Evolutionary conservation across 108 stramenopile species (phyloP).

Genomic region (Licmophora abbreviata): DNA sequence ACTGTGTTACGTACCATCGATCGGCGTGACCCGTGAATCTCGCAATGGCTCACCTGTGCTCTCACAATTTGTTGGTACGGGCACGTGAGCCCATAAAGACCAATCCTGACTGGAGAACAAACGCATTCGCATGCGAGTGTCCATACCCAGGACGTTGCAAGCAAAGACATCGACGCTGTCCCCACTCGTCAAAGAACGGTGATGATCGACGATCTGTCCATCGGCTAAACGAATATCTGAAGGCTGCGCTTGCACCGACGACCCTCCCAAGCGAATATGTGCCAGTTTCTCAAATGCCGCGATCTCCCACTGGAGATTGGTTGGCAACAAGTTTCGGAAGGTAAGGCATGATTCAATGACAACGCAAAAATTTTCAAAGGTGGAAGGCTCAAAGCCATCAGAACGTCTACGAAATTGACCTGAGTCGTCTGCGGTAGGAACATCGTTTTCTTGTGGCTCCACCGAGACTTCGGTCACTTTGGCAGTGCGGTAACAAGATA

Average conservation of each 20-base stretch:
- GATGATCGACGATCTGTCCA: neutral
- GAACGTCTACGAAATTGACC: too few relatives aligned
- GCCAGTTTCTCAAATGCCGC: neutral
- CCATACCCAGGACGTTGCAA: slow-evolving; percentile 11
- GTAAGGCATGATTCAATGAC: slow-evolving; percentile 40
- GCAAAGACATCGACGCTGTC: slow-evolving; percentile 31
- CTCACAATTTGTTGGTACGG: slow-evolving; percentile 6
- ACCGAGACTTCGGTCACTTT: too few relatives aligned
- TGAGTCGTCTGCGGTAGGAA: too few relatives aligned
- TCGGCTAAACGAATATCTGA: neutral
- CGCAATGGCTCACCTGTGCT: neutral
- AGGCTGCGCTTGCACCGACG: neutral
- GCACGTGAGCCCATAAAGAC: slow-evolving; percentile 25
- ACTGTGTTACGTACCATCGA: too few relatives aligned
- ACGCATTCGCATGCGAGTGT: neutral
- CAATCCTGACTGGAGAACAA: slow-evolving; percentile 9
- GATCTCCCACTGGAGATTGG: slow-evolving; percentile 25
- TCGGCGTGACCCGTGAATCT: too few relatives aligned
- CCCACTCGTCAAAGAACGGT: slow-evolving; percentile 16
- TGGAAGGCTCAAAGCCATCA: too few relatives aligned
- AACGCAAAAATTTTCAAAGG: slow-evolving; percentile 25
- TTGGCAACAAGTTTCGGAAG: slow-evolving; percentile 51
- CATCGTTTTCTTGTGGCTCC: too few relatives aligned
- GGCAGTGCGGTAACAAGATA: too few relatives aligned
- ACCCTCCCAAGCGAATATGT: slow-evolving; percentile 15